phyloP scores from a whole-genome alignment of 176 grass and related monocot species.

The Avena eriantha region DNA sequence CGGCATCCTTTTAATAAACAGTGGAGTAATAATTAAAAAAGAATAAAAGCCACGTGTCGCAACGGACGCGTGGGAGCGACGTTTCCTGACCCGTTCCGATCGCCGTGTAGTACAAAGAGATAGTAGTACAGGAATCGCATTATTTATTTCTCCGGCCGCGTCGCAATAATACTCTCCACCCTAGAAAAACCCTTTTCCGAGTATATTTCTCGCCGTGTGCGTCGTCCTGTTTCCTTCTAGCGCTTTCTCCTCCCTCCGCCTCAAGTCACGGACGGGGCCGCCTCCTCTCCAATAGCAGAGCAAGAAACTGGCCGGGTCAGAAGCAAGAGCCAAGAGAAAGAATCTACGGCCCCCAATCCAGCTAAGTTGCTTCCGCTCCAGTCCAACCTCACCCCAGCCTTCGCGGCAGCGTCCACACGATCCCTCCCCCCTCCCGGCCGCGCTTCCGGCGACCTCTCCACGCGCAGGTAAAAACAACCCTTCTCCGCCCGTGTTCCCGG shows the following conservation, averaged over 20 bases:
- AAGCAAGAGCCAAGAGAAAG: neutral
- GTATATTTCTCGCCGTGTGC: neutral
- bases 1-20: too few relatives aligned
- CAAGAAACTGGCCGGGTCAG: neutral
- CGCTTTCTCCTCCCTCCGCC: conserved; percentile 27
- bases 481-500: neutral
- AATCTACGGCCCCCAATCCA: conserved; percentile 39
- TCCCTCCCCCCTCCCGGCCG: neutral
- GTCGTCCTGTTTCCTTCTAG: neutral
- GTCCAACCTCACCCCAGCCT: neutral
- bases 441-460: neutral
- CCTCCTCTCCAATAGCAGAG: neutral
- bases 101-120: neutral
- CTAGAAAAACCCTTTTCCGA: neutral
- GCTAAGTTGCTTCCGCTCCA: conserved; percentile 48
- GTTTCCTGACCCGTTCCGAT: neutral
- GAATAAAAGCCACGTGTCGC: neutral
- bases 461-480: conserved; percentile 41
- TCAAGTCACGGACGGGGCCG: neutral
- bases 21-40: too few relatives aligned
- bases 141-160: conserved; percentile 22
- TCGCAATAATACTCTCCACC: neutral
- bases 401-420: neutral
- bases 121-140: neutral
- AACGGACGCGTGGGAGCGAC: neutral